Percentiles rank a stretch among this genome's conserved stretches.
phyloP scores from a whole-genome alignment of 768 basidiomycete species.

The Panaeolus cyanescens region DNA sequence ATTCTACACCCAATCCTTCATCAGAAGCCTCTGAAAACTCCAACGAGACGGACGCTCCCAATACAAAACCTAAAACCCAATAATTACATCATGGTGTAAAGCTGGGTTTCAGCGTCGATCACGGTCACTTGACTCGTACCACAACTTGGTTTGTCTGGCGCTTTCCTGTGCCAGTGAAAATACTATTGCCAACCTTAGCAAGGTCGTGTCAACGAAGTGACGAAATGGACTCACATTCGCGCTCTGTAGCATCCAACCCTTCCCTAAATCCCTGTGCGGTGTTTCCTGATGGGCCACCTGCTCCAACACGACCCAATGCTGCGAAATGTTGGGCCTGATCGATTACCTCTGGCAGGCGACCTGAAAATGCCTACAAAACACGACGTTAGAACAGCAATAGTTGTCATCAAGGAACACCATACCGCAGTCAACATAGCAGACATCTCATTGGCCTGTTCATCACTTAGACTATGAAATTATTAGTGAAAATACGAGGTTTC shows the following conservation, averaged over 20 bases:
- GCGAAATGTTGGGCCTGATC: conserved; percentile 92
- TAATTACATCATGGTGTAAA: background rate
- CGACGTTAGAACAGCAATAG: background rate
- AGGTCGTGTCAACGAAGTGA: conserved; percentile 3
- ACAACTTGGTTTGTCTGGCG: conserved; percentile 71
- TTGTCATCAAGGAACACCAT: conserved; percentile 5
- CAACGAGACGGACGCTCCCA: background rate
- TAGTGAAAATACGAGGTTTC: background rate
- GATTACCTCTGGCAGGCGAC: conserved; percentile 74
- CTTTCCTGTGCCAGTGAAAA: conserved; percentile 87
- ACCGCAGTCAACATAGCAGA: conserved; percentile 73
- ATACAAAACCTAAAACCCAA: background rate
- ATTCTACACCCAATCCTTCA: conserved; percentile 19
- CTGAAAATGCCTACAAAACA: conserved; percentile 64
- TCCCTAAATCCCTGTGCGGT: conserved; percentile 80
- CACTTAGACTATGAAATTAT: conserved; percentile 59
- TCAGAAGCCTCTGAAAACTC: background rate
- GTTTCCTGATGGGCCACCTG: conserved; percentile 54
- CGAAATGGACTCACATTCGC: conserved; percentile 71
- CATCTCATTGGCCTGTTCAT: conserved; percentile 71
- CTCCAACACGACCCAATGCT: conserved; percentile 60
- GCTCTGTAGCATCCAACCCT: conserved; percentile 90
- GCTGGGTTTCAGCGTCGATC: conserved; percentile 52
- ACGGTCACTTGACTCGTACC: conserved; percentile 79
- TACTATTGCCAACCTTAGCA: conserved; percentile 45